Base-by-base conservation (phyloP, 2,329 filamentous ascomycete species). In the Huntiella moniliformis region DNA sequence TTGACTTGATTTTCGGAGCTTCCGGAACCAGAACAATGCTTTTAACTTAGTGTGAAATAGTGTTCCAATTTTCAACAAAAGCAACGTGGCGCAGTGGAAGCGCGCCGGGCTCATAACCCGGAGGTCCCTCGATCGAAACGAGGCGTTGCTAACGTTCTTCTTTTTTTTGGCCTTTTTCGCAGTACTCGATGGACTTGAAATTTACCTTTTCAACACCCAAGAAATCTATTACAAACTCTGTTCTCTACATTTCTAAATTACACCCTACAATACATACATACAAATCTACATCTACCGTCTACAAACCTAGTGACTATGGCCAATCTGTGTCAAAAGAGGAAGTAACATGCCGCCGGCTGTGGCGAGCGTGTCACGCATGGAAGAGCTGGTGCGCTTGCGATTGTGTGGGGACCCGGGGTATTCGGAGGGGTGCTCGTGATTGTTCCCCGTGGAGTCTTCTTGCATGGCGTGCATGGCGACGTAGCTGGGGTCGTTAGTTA, bases 401-500 rank as follows among this genome's bases (percentile, higher is more conserved):
- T 72, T 67, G 36, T 63, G 55, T 12, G 59, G 55, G 2, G 62
- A 62, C 15, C 78, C 73, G 5, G 64, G 55, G 55, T 74, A 75
- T 44, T 75, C 70, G 51, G 78, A 76, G 1, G 60, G 54, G 44
- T 65, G 61, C 48, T 72, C 65, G n/a, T 74, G 66, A 51, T 77
- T 68, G 28, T 70, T 63, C 2, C 63, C 58, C 6, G 62, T 60
- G 44, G 67, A 65, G 16, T 78, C 74, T 56, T 94, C 87, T 58
- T 92, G 83, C 85, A 96, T 94, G 1, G 87, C 86, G 58, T 98
- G 91, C 87, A 96, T 95, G 1, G 91, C 91, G 38, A 98, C 91
- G 57, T 96, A 94, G 54, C 85, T 92, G 52, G 15, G 33, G 15
- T 10, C 32, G 12, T n/a, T 32, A 22, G 35, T 18, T 22, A 39